Evolutionary conservation across 78 protist genomes (phyloP).

Genomic region (Dictyostelium capitatum): DNA sequence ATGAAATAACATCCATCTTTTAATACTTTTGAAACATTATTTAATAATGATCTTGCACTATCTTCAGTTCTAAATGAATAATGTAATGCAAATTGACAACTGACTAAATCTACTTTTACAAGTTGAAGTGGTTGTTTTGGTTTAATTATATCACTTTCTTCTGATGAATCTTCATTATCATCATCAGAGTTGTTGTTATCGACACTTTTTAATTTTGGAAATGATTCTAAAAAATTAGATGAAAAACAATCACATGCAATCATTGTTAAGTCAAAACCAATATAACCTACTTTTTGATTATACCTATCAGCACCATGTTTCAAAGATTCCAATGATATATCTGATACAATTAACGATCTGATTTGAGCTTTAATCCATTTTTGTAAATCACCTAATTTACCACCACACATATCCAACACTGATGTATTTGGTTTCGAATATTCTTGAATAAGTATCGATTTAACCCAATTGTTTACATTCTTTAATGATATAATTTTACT

Average conservation of each 20-base stretch:
- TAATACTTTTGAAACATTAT: conserved; percentile 80
- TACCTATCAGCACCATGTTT: conserved; percentile 61
- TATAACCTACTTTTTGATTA: background rate
- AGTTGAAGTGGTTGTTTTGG: background rate
- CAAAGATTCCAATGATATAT: conserved; percentile 79
- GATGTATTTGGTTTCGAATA: background rate
- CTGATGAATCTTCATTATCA: background rate
- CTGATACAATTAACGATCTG: conserved; percentile 45
- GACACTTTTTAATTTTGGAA: conserved; percentile 13
- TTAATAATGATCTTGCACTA: conserved; percentile 63
- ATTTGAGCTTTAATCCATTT: conserved; percentile 82
- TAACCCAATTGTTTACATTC: conserved; percentile 85
- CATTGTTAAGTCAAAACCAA: conserved; percentile 21
- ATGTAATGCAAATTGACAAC: conserved; percentile 92
- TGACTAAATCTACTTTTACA: conserved; percentile 80
- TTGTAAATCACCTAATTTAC: conserved; percentile 88
- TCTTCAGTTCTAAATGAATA: conserved; percentile 85
- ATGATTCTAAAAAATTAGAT: conserved; percentile 14
- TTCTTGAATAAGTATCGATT: conserved; percentile 81
- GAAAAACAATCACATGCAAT: conserved; percentile 71
- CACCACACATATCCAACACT: conserved; percentile 87
- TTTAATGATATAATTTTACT: conserved; percentile 57
- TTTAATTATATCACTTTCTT: background rate
- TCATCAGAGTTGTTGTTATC: background rate
- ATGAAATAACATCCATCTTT: conserved; percentile 78